Base-by-base conservation (phyloP, 2,329 filamentous ascomycete species). In the Remersonia thermophila region DNA sequence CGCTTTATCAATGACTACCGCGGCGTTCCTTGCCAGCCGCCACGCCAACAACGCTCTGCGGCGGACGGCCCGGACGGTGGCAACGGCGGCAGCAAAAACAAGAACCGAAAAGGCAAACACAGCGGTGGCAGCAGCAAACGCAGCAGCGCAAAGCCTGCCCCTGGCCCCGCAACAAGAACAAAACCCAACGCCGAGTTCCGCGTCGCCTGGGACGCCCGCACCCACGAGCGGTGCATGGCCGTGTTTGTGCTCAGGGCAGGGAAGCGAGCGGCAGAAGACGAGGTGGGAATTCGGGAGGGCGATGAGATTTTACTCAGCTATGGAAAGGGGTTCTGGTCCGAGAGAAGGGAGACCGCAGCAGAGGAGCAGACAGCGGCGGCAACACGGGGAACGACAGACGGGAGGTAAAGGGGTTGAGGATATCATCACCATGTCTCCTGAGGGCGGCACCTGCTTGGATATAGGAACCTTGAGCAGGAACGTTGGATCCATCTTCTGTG, bases 1-100 rank as follows among this genome's bases (percentile, higher is more conserved):
- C 60, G 77, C 8, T 80, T 77, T 46, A 65, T 79, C 31, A 81
- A 81, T 49, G 77, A 81, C 54, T 81, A 74, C 47, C 62, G 77
- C 6, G 74, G 76, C 3, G 63, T 80, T 2, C 58, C 58, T 10
- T 59, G 49, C 0, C 35, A 42, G 11, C 33, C 10, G 1, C 12
- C 11, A 16, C 10, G 1, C 10, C 28, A 3, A 18, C 3, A 15
- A 13, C 14, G 14, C 15, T 0, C 25, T n/a, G 7, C 27, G 5
- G 11, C 27, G 12, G 13, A 14, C 11, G 7, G 4, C 11, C 6
- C 13, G 5, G 13, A 28, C 13, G 11, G 27, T 5, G 11, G 7
- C 7, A 28, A 28, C 4, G 11, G 12, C n/a, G n/a, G n/a, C n/a
- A n/a, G n/a, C 27, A 28, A 28, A 4, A 28, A 28, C 5, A 28